Percentiles rank a stretch among this genome's conserved stretches.
Conservation (phyloP, 2,329 filamentous ascomycete genomes). For the Tothia fuscella region DNA sequence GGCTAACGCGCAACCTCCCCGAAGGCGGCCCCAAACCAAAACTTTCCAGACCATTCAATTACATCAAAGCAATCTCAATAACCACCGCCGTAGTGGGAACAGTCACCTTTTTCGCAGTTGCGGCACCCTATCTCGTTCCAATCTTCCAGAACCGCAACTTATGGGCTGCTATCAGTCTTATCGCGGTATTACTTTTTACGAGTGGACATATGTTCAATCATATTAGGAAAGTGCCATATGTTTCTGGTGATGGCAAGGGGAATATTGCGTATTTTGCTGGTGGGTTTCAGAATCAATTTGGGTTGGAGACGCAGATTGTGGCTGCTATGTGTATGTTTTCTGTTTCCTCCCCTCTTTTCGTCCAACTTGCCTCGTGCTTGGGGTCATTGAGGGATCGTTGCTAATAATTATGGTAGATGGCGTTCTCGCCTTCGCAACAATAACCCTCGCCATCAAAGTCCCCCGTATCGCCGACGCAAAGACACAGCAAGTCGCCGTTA, state of each 20-base stretch:
- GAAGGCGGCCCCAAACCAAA: conserved; percentile 54
- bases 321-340: conserved; percentile 74
- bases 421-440: conserved; percentile 76
- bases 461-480: conserved; percentile 72
- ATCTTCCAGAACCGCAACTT: conserved; percentile 81
- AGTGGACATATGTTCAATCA: conserved; percentile 99
- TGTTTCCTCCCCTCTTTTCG: conserved; percentile 6
- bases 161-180: conserved; percentile 83
- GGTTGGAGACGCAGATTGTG: conserved; percentile 89
- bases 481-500: conserved; percentile 67
- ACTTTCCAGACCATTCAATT: conserved; percentile 82
- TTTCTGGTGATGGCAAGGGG: conserved; percentile 70
- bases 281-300: conserved; percentile 89
- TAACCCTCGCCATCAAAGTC: conserved; percentile 82
- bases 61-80: conserved; percentile 56
- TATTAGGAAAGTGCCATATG: conserved; percentile 90
- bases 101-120: conserved; percentile 56
- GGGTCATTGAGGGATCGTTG: conserved; percentile 7
- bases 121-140: conserved; percentile 68
- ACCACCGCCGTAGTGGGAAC: conserved; percentile 58
- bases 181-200: conserved; percentile 82
- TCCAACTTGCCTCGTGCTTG: neutral
- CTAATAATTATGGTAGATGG: conserved; percentile 42
- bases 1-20: conserved; percentile 70
- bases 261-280: conserved; percentile 81